Evolutionary conservation across 805 yeast species (phyloP), one percentile per base, ranked within the genome.

Genomic region (Metschnikowia vanudenii): DNA sequence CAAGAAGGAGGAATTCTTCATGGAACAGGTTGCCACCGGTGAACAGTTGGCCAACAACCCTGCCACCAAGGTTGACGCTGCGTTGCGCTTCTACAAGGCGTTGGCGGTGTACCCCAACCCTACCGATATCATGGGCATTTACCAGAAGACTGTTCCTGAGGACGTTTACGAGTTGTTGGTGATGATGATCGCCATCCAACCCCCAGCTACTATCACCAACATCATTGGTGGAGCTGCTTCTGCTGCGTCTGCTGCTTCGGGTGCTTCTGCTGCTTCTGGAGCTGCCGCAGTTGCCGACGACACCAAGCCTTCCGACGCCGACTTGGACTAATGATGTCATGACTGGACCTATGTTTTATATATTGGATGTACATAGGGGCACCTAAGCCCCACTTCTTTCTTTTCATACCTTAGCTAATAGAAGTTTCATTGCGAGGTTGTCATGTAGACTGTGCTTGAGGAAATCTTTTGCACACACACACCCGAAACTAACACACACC

Each of bases 31-130:
- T 46, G 85, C 89, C 50, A 62, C 75, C 40, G 98, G 96, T 65
- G 98, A 92, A 69, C 86, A 84, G 65, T 74, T 87, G 57, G 80
- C 88, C 53, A 73, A 79, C 53, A 62, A 71, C 29, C 82, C 85
- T 51, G 85, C 83, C 54, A 77, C 79, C 56, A 88, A 86, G 65
- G 69, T 85, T 53, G 88, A 85, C 50, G 84, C 97, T 37, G 98
- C 99, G 32, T 75, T 91, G 56, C 79, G 84, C 56, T 94, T 90
- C 78, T 94, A 94, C 80, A 87, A 88, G 68, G 98, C 97, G 12
- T 76, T 94, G 63, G 80, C 88, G 35, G 91, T 90, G 41, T 92
- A 91, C 68, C 98, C 99, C 51, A 85, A 86, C 67, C 99, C 99
- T 49, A 84, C 95, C 46, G 97, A 89, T 60, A 81, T 94, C 58